phyloP scores from a whole-genome alignment of 2,329 filamentous ascomycete species.

The Stachybotrys chartarum region DNA sequence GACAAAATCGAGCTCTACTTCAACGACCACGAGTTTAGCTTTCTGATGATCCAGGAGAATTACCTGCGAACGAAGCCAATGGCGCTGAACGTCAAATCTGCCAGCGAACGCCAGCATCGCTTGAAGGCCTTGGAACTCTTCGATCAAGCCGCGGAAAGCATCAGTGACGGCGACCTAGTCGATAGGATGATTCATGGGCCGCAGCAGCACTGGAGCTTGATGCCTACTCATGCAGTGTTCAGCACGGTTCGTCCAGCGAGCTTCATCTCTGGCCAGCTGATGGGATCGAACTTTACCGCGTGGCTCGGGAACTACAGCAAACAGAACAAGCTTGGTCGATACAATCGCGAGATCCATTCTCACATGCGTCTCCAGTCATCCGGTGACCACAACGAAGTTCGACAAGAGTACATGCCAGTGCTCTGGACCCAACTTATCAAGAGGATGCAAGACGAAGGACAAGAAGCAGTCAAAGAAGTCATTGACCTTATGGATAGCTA shows the following conservation, averaged over 20 bases:
- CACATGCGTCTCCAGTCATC: constrained; percentile 92
- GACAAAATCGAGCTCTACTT: constrained; percentile 99
- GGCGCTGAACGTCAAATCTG: constrained; percentile 47
- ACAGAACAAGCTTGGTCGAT: constrained; percentile 66
- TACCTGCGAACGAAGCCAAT: constrained; percentile 81
- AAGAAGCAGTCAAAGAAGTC: constrained; percentile 71
- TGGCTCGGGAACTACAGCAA: constrained; percentile 98
- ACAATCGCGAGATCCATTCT: constrained; percentile 88
- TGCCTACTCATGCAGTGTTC: constrained; percentile 94
- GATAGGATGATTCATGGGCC: constrained; percentile 98
- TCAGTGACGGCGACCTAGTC: constrained; percentile 92
- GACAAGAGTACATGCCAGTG: constrained; percentile 87
- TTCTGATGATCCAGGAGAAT: constrained; percentile 96
- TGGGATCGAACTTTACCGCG: constrained; percentile 69
- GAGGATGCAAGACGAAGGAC: constrained; percentile 69
- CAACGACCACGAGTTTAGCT: constrained; percentile 97
- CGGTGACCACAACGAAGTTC: constrained; percentile 86
- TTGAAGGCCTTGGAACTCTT: constrained; percentile 81
- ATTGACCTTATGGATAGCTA: constrained; percentile 98
- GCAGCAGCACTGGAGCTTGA: constrained; percentile 96
- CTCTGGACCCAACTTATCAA: constrained; percentile 78
- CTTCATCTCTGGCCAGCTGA: constrained; percentile 73
- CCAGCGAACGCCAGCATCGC: constrained; percentile 58
- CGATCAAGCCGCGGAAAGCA: constrained; percentile 86
- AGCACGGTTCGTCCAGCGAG: constrained; percentile 90